Conservation (phyloP, 495 filamentous ascomycete genomes). For the Podospora didyma region DNA sequence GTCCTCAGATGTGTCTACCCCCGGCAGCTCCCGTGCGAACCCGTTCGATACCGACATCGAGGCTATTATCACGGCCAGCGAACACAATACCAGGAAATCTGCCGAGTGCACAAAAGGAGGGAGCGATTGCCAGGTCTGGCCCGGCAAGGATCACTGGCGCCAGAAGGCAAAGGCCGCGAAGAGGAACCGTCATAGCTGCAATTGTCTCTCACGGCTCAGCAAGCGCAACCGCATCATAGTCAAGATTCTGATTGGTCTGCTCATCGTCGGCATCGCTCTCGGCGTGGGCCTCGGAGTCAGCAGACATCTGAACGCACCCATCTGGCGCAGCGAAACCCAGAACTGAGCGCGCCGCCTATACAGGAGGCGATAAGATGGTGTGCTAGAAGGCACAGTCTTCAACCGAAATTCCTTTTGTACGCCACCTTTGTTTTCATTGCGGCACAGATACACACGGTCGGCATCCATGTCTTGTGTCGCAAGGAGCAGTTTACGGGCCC, state of each 20-base stretch:
- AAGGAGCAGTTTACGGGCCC: not conserved
- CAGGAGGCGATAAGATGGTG: too few species aligned
- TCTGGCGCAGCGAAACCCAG: constrained; percentile 37
- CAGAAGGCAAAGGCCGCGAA: constrained; percentile 45
- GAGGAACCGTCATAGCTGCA: constrained; percentile 40
- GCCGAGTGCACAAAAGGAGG: constrained; percentile 27
- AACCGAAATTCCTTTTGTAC: not conserved
- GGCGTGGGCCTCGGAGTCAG: constrained; percentile 47
- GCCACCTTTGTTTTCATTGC: not conserved
- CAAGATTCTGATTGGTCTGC: constrained; percentile 38
- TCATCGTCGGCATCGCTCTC: constrained; percentile 44
- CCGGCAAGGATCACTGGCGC: constrained; percentile 47
- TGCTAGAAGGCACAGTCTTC: not conserved
- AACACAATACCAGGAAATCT: constrained; percentile 27
- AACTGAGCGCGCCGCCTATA: constrained; percentile 10
- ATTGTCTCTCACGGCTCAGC: constrained; percentile 41
- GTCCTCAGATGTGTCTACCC: constrained; percentile 34
- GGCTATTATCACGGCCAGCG: constrained; percentile 36
- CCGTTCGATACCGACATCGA: constrained; percentile 49
- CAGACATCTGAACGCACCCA: constrained; percentile 44
- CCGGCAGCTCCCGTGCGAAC: constrained; percentile 30
- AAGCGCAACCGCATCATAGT: constrained; percentile 43
- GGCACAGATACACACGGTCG: not conserved
- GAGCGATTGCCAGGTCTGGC: constrained; percentile 46
- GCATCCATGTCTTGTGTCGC: not conserved